phyloP scores from a whole-genome alignment of 208 protist species.

The Naegleria fowleri region DNA sequence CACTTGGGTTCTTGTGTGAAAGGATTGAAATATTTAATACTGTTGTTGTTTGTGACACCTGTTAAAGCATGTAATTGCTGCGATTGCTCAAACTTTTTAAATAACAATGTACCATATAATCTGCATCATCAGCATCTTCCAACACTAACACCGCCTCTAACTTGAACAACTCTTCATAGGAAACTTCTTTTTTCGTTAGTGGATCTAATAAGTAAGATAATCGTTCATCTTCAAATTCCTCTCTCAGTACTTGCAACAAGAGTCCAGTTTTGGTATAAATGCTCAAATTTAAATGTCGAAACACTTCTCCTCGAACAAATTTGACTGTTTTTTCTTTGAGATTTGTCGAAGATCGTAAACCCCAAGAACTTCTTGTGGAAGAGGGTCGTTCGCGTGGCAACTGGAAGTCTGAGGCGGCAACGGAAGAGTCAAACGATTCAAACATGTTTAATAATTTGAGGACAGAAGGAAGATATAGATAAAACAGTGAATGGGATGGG shows the following conservation, averaged over 20 bases:
- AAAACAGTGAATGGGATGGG: too few species aligned
- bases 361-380: too few species aligned
- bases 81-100: too few species aligned
- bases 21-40: too few species aligned
- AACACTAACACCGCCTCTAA: background rate
- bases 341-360: background rate
- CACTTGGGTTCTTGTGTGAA: too few species aligned
- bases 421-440: too few species aligned
- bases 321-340: background rate
- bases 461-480: too few species aligned
- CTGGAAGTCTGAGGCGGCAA: too few species aligned
- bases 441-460: too few species aligned
- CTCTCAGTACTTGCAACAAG: background rate
- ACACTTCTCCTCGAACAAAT: background rate
- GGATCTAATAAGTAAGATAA: background rate
- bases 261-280: background rate
- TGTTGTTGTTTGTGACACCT: too few species aligned
- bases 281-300: background rate
- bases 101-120: background rate
- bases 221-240: background rate
- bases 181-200: background rate
- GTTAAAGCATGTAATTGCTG: too few species aligned
- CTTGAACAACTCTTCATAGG: background rate
- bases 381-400: too few species aligned
- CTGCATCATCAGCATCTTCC: background rate